These are phyloP conservation scores for Aspergillus steynii DNA, from an alignment of 495 filamentous ascomycete species.

Conservation along the genomic window DNA sequence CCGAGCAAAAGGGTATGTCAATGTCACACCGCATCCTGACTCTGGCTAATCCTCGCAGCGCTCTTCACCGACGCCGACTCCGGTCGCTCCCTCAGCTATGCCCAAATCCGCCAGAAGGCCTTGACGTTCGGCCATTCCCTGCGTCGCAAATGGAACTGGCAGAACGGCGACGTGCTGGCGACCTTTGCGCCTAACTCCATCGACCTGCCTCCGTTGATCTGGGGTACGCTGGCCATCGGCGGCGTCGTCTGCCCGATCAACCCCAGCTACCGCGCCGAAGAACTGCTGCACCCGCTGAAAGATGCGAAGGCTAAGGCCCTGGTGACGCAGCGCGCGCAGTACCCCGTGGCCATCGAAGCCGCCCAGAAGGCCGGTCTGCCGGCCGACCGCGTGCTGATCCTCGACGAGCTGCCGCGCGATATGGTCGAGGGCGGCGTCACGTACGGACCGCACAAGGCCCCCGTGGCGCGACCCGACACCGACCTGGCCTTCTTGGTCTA, in stretches of 20 bases:
- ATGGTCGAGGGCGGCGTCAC: background rate
- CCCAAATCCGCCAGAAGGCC: conserved; percentile 56
- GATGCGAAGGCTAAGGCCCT: conserved; percentile 71
- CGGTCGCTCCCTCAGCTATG: conserved; percentile 66
- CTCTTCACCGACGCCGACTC: conserved; percentile 56
- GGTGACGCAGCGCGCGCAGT: conserved; percentile 62
- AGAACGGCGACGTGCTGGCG: conserved; percentile 69
- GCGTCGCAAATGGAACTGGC: conserved; percentile 66
- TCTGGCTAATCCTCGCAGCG: conserved; percentile 10
- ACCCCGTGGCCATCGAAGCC: conserved; percentile 59
- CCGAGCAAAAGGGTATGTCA: conserved; percentile 13
- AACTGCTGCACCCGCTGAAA: conserved; percentile 77
- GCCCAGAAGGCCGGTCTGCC: conserved; percentile 63
- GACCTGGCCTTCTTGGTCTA: conserved; percentile 68
- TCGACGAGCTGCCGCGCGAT: conserved; percentile 9
- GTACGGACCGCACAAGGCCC: conserved; percentile 17
- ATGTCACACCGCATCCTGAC: background rate
- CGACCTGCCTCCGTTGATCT: conserved; percentile 63
- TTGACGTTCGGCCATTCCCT: conserved; percentile 73
- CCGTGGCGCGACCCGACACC: conserved; percentile 30
- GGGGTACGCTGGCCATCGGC: conserved; percentile 77
- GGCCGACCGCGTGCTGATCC: conserved; percentile 52
- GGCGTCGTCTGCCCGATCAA: conserved; percentile 78
- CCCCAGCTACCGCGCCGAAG: conserved; percentile 73
- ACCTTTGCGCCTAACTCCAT: conserved; percentile 68